Conservation (phyloP, 2,329 filamentous ascomycete species). For the Ceratocystis ficicola region DNA sequence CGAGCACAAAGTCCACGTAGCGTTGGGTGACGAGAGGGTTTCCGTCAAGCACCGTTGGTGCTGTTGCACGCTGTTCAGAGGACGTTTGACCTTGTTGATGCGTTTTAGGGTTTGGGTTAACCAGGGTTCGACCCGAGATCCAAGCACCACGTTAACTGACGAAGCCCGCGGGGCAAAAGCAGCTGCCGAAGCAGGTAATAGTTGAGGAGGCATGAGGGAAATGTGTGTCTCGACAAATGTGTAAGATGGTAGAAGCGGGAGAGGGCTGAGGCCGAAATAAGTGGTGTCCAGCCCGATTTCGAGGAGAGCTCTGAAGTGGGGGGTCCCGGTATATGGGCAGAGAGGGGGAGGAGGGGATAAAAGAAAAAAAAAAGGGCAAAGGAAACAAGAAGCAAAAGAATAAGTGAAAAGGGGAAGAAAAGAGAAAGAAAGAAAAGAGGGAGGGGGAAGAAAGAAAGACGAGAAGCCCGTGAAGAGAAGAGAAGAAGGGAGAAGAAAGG, state of each 20-base stretch:
- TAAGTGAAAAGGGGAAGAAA: slow-evolving; percentile 15
- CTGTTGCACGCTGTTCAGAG: slow-evolving; percentile 90
- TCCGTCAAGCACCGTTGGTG: slow-evolving; percentile 93
- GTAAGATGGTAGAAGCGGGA: slow-evolving; percentile 20
- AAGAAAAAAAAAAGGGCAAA: slow-evolving; percentile 26
- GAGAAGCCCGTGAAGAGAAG: slow-evolving; percentile 24
- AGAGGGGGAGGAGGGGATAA: slow-evolving; percentile 26
- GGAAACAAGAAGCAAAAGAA: slow-evolving; percentile 27
- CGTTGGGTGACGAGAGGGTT: slow-evolving; percentile 75
- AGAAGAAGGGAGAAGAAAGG: slow-evolving; percentile 33
- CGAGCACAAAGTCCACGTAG: slow-evolving; percentile 89
- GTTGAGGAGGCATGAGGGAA: slow-evolving; percentile 68
- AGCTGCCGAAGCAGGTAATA: slow-evolving; percentile 88
- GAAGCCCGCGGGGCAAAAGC: slow-evolving; percentile 86
- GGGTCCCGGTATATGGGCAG: slow-evolving; percentile 6
- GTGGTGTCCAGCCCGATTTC: slow-evolving; percentile 7
- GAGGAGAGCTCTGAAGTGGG: slow-evolving; percentile 10
- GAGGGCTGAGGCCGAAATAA: slow-evolving; percentile 12
- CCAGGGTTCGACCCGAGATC: slow-evolving; percentile 88
- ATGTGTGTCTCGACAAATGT: not conserved
- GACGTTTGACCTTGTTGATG: slow-evolving; percentile 91
- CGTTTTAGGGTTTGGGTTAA: slow-evolving; percentile 92
- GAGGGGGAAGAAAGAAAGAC: slow-evolving; percentile 16
- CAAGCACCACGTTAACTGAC: slow-evolving; percentile 87
- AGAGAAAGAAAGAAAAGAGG: slow-evolving; percentile 6